Evolutionary conservation across 2,329 filamentous ascomycete species (phyloP).

Genomic region (Ophiostoma triangulosporum): DNA sequence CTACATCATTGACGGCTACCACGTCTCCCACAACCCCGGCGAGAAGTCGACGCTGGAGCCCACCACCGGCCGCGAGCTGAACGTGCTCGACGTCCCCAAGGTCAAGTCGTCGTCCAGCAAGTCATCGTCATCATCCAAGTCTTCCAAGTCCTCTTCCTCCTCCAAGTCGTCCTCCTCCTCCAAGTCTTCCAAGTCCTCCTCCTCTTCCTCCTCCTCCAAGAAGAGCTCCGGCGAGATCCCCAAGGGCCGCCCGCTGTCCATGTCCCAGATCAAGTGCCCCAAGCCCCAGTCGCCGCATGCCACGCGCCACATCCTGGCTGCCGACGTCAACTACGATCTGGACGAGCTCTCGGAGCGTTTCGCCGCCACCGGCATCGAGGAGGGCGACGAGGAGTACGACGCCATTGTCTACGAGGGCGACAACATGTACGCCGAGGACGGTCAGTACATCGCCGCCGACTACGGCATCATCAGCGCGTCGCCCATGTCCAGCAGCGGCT

Average conservation of each 20-base stretch:
- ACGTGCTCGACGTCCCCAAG: conserved; percentile 86
- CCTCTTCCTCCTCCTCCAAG: conserved; percentile 20
- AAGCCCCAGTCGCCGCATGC: conserved; percentile 81
- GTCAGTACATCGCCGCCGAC: conserved; percentile 34
- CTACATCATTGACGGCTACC: conserved; percentile 99
- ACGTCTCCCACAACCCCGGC: conserved; percentile 90
- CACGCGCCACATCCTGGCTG: conserved; percentile 73
- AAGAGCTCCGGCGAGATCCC: conserved; percentile 46
- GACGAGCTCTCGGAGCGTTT: conserved; percentile 72
- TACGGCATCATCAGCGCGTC: conserved; percentile 35
- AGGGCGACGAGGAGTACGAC: conserved; percentile 1
- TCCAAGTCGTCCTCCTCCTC: conserved; percentile 22
- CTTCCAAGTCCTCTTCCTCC: conserved; percentile 17
- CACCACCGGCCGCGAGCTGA: conserved; percentile 91
- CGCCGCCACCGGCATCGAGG: conserved; percentile 38
- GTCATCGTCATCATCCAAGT: conserved; percentile 19
- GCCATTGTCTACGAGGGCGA: conserved; percentile 6
- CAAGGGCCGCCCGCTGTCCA: conserved; percentile 77
- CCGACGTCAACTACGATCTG: conserved; percentile 55
- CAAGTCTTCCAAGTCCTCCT: conserved; percentile 13
- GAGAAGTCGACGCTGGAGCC: conserved; percentile 83
- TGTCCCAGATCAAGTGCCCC: conserved; percentile 81
- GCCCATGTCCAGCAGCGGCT: conserved; percentile 49
- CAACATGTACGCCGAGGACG: conserved; percentile 4
- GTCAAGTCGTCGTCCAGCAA: conserved; percentile 33